Conservation (phyloP, 225 moss, liverwort and hornwort species). For the Sphagnum tenellum region DNA sequence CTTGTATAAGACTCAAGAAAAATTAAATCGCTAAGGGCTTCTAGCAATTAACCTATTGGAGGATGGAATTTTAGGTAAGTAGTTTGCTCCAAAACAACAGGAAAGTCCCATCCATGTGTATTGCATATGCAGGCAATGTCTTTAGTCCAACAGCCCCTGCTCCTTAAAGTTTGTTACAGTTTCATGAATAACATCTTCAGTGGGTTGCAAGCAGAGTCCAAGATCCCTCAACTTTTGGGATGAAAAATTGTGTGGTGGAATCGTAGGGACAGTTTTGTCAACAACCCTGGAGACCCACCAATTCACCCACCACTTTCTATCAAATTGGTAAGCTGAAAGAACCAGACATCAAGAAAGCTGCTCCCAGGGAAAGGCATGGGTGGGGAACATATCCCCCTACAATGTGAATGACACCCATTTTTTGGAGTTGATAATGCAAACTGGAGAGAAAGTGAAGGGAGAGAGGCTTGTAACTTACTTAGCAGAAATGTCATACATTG, state of each 20-base stretch:
- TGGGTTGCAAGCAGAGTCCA: conserved; percentile 26
- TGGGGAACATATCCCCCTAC: too few species aligned
- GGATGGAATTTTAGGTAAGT: too few species aligned
- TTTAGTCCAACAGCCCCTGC: conserved; percentile 7
- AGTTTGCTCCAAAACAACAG: too few species aligned
- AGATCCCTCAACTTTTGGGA: conserved; percentile 23
- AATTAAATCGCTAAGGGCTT: too few species aligned
- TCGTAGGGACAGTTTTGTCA: conserved; percentile 4
- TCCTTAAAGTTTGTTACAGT: conserved; percentile 21
- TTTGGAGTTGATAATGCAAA: background rate
- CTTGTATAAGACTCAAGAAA: too few species aligned
- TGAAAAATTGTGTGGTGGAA: conserved; percentile 13
- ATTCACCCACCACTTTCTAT: background rate
- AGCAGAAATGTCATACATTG: conserved; percentile 22
- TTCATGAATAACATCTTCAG: conserved; percentile 15
- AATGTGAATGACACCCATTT: too few species aligned
- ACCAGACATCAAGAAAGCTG: too few species aligned
- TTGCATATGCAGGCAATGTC: too few species aligned
- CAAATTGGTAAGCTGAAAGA: too few species aligned
- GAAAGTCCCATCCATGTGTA: too few species aligned
- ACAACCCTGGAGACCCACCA: conserved; percentile 9
- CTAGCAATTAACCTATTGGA: too few species aligned
- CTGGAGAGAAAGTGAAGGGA: background rate
- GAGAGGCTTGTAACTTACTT: conserved; percentile 13
- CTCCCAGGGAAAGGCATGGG: too few species aligned